These are phyloP conservation scores for Phlyctochytrium arcticum DNA, from an alignment of 192 early-diverging fungal species.

Conservation along the genomic window DNA sequence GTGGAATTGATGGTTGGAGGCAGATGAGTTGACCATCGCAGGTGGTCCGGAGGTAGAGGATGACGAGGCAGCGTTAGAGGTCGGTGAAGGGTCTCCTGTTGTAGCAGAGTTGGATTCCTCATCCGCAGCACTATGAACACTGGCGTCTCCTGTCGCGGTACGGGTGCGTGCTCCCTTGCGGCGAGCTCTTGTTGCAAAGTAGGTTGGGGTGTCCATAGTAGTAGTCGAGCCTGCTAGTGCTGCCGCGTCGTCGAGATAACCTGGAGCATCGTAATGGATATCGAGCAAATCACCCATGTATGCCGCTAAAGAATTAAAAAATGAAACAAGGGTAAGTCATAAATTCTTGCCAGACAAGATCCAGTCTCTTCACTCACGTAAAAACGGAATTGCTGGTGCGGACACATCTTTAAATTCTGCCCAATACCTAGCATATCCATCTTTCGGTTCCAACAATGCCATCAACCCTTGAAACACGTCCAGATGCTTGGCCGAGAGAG, in stretches of 20 bases:
- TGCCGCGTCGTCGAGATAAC: conserved; percentile 21
- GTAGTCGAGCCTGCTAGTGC: not conserved
- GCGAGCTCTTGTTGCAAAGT: not conserved
- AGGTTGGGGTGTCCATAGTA: not conserved
- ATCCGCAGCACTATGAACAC: not conserved
- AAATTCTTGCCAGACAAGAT: not conserved
- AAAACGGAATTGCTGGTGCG: conserved; percentile 47
- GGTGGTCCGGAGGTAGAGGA: not conserved
- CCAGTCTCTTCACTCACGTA: conserved; percentile 27
- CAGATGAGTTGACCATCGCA: not conserved
- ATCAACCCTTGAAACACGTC: conserved; percentile 37
- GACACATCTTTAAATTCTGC: conserved; percentile 31
- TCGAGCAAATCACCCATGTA: conserved; percentile 52
- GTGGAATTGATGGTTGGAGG: too few relatives aligned
- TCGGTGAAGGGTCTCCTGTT: not conserved
- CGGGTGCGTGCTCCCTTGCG: not conserved
- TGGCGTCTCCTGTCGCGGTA: not conserved
- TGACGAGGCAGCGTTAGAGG: not conserved
- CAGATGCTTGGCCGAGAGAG: conserved; percentile 36
- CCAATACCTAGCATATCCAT: conserved; percentile 45
- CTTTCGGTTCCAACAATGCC: conserved; percentile 34
- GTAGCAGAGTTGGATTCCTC: not conserved
- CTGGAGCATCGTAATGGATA: conserved; percentile 40
- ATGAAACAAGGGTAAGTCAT: too few relatives aligned
- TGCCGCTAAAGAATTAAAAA: conserved; percentile 32